Evolutionary conservation across 2,329 filamentous ascomycete species (phyloP), one percentile per base, ranked within the genome.

Genomic region (Coniella lustricola): DNA sequence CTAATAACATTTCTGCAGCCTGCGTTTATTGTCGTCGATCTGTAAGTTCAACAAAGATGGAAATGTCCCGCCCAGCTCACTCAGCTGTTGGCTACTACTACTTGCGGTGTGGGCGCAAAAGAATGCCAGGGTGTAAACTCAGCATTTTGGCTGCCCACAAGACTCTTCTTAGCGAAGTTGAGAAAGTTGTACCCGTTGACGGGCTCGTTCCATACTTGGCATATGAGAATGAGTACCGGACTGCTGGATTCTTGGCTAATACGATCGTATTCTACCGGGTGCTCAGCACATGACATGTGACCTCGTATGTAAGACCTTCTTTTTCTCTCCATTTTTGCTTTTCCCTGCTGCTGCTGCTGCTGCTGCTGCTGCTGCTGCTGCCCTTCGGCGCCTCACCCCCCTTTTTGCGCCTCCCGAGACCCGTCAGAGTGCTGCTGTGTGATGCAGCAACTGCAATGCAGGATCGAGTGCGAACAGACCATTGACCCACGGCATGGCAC

Each of bases 21-120:
- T 91, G 87, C 72, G 85, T 91, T 64, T 91, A 91, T 71, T 91
- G 87, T 72, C 84, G 87, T 68, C 82, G 87, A 81, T 91, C 87
- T 79, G 86, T 90, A 81, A 87, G 85, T 84, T 60, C 63, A 65
- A 55, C 40, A 51, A 52, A 47, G 49, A 51, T 49, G 46, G 8
- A n/a, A 35, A 32, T 22, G 7, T 21, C 54, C 52, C 55, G 18
- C 31, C 43, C 20, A 18, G 20, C 25, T 21, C 25, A 53, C 46
- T 50, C 46, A 53, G 48, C 55, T 44, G 56, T 56, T 56, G 56
- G 55, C 41, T 47, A 45, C 32, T 45, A 45, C 32, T 40, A 35
- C 29, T 39, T 47, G 29, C 44, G 44, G 18, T 38, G 18, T 45
- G 34, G 44, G 50, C 50, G 52, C 50, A 54, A 41, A 55, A 51